A percentile compares a stretch with the other conserved stretches of the same genome.
These are phyloP conservation scores for Onygenales sp. DNA, from an alignment of 2,329 filamentous ascomycete genomes.

Conservation along the genomic window DNA sequence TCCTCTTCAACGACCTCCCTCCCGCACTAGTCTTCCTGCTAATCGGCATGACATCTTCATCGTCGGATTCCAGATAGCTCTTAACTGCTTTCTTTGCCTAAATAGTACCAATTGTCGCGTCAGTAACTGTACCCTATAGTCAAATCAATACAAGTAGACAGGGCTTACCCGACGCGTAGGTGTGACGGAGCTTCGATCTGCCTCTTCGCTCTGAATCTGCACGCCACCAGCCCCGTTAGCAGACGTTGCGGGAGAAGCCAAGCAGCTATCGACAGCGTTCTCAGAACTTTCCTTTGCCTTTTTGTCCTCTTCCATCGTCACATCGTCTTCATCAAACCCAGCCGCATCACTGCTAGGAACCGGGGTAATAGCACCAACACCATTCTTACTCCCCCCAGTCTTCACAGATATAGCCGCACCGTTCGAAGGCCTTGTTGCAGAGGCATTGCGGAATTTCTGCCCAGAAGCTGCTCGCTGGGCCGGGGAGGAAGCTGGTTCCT, in stretches of 20 bases:
- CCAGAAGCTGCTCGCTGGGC: slow-evolving; percentile 1
- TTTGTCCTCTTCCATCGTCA: slow-evolving; percentile 13
- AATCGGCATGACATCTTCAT: slow-evolving; percentile 56
- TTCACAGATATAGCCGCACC: slow-evolving; percentile 30
- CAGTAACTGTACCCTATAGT: not conserved
- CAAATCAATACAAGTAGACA: not conserved
- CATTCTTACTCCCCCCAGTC: slow-evolving; percentile 39
- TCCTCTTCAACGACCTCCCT: slow-evolving; percentile 44
- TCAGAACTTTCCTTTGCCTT: slow-evolving; percentile 30
- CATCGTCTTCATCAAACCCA: slow-evolving; percentile 57
- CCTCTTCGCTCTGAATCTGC: slow-evolving; percentile 32
- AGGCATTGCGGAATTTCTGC: slow-evolving; percentile 1
- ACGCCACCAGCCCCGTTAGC: slow-evolving; percentile 32
- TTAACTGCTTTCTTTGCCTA: slow-evolving; percentile 53
- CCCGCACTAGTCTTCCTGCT: slow-evolving; percentile 36
- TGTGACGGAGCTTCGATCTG: slow-evolving; percentile 49
- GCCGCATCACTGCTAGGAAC: slow-evolving; percentile 70
- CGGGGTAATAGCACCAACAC: slow-evolving; percentile 50
- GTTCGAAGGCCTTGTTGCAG: slow-evolving; percentile 6
- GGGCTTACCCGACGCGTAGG: slow-evolving; percentile 65
- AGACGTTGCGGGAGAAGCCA: slow-evolving; percentile 32
- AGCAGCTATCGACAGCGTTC: slow-evolving; percentile 43
- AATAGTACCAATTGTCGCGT: not conserved
- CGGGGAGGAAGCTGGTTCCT: slow-evolving; percentile 7
- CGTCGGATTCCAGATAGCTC: slow-evolving; percentile 78